Evolutionary conservation across 345 rosid species (phyloP).

Genomic region (Aegle marmelos): DNA sequence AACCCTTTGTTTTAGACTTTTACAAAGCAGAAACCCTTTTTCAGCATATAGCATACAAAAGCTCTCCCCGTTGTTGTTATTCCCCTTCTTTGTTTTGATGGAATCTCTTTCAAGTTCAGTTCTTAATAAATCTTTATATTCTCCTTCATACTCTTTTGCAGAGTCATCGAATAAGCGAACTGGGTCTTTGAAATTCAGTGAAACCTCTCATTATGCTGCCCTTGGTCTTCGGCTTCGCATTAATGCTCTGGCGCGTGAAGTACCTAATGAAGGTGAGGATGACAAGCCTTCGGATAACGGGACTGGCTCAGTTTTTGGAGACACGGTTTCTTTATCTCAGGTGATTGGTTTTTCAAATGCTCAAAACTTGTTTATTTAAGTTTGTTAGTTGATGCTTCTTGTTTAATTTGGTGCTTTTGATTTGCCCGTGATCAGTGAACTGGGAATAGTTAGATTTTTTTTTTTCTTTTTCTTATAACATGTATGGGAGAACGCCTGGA

Average conservation of each 20-base stretch:
- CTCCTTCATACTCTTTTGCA: constrained; percentile 31
- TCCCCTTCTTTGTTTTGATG: constrained; percentile 27
- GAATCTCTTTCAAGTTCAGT: constrained; percentile 42
- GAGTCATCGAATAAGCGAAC: constrained; percentile 26
- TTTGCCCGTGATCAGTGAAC: neutral
- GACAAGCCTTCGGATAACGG: constrained; percentile 31
- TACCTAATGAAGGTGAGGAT: constrained; percentile 42
- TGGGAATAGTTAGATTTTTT: neutral
- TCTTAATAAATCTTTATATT: constrained; percentile 26
- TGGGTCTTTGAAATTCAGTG: constrained; percentile 42
- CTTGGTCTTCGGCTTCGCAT: constrained; percentile 36
- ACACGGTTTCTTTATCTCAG: constrained; percentile 44
- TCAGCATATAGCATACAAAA: neutral
- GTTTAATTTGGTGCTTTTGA: neutral
- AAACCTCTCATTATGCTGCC: constrained; percentile 23
- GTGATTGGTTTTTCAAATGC: constrained; percentile 24
- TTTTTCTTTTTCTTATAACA: too few species aligned
- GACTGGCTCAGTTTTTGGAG: constrained; percentile 40
- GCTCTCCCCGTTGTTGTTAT: neutral
- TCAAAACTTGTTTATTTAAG: neutral
- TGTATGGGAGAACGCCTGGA: neutral
- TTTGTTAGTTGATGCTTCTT: neutral
- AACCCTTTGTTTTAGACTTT: too few species aligned
- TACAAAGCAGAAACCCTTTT: neutral
- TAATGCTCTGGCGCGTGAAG: constrained; percentile 40